Conservation (phyloP, 106 monocot genomes). For the Acanthochlamys bracteata region DNA sequence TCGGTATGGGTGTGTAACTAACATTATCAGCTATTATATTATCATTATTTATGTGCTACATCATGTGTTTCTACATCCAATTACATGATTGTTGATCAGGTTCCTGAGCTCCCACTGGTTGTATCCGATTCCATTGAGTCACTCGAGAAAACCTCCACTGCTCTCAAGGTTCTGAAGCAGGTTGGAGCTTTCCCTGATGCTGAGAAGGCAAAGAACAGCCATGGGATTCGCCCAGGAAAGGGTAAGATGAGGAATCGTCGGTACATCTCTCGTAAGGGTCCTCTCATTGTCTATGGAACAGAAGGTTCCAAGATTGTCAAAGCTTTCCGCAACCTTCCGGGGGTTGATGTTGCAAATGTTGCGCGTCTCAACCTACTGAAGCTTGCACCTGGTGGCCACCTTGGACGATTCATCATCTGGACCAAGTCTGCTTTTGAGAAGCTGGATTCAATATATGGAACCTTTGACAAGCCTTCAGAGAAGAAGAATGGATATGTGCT, state of each 20-base stretch:
- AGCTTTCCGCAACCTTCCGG: slow-evolving; percentile 84
- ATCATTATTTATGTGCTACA: too few species aligned
- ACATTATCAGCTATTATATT: too few species aligned
- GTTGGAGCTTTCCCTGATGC: slow-evolving; percentile 62
- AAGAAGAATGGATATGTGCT: slow-evolving; percentile 67
- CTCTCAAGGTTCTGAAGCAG: slow-evolving; percentile 63
- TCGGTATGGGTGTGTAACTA: too few species aligned
- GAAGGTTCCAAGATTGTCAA: slow-evolving; percentile 46
- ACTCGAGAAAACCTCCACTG: slow-evolving; percentile 59
- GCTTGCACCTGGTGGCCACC: slow-evolving; percentile 56
- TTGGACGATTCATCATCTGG: slow-evolving; percentile 78
- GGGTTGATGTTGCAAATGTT: slow-evolving; percentile 71
- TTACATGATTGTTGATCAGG: too few species aligned
- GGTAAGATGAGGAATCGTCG: slow-evolving; percentile 78
- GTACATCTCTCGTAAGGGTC: slow-evolving; percentile 13
- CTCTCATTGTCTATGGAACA: slow-evolving; percentile 37
- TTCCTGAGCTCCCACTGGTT: neutral
- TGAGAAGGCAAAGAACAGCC: slow-evolving; percentile 47
- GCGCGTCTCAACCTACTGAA: slow-evolving; percentile 74
- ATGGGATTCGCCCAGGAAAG: slow-evolving; percentile 56
- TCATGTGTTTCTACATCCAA: too few species aligned
- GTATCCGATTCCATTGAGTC: slow-evolving; percentile 19
- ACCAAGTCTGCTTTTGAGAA: slow-evolving; percentile 86
- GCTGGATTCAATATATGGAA: slow-evolving; percentile 65
- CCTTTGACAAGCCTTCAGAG: slow-evolving; percentile 27